A percentile compares a stretch with the other conserved stretches of the same genome.
Conservation (phyloP, 2,329 filamentous ascomycete species). For the Claviceps maximensis region DNA sequence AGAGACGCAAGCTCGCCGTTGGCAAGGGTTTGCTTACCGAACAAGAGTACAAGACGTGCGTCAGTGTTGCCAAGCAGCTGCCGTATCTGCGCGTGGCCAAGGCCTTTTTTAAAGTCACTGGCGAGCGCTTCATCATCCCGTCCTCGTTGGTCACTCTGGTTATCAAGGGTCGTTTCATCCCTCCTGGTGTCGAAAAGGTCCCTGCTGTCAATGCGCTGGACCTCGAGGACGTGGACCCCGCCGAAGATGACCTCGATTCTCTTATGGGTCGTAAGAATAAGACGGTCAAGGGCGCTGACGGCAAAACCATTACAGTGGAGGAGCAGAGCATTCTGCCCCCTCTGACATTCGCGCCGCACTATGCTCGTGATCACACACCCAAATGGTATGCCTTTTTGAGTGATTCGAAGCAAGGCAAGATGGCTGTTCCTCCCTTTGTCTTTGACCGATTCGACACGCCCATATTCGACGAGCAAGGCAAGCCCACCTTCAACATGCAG, state of each 20-base stretch:
- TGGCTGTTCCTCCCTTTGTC: conserved; percentile 92
- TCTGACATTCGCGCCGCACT: conserved; percentile 82
- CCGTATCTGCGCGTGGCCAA: conserved; percentile 76
- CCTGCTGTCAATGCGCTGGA: conserved; percentile 66
- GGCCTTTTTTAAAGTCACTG: conserved; percentile 96
- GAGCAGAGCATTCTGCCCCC: conserved; percentile 62
- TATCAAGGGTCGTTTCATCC: conserved; percentile 87
- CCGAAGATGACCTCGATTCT: conserved; percentile 82
- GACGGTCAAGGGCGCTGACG: conserved; percentile 47
- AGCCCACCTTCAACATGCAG: conserved; percentile 88
- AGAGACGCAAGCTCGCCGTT: conserved; percentile 59
- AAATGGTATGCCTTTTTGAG: conserved; percentile 91
- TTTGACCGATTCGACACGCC: conserved; percentile 88
- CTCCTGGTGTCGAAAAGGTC: conserved; percentile 64
- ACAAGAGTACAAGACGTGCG: conserved; percentile 60
- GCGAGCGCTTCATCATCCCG: conserved; percentile 85
- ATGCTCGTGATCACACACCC: conserved; percentile 76
- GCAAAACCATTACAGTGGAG: conserved; percentile 41
- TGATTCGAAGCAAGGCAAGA: conserved; percentile 87
- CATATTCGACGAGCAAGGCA: conserved; percentile 64
- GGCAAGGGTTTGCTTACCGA: conserved; percentile 59
- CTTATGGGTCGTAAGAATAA: conserved; percentile 66
- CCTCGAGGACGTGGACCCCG: conserved; percentile 81
- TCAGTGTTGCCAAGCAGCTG: conserved; percentile 69
- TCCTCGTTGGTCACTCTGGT: conserved; percentile 88